A percentile compares a stretch with the other conserved stretches of the same genome.
These are phyloP conservation scores for Trichoderma sp. DNA, from an alignment of 2,329 filamentous ascomycete genomes.

Conservation along the genomic window DNA sequence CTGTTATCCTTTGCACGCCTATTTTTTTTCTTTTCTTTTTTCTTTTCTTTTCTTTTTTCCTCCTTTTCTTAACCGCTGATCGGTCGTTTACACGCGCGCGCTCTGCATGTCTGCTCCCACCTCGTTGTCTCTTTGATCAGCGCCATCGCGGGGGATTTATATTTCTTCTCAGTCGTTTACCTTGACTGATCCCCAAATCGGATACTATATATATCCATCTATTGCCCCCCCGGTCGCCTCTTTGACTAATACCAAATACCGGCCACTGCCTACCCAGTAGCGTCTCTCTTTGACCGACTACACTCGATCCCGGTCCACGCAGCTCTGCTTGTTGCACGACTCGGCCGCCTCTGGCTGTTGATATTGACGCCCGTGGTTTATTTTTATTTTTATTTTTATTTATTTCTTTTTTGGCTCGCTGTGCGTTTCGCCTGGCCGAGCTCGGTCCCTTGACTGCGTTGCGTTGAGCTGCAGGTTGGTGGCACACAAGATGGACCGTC, in stretches of 20 bases:
- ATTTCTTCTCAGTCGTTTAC: not conserved
- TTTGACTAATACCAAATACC: not conserved
- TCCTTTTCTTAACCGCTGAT: not conserved
- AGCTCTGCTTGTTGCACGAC: not conserved
- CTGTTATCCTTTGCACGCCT: slow-evolving; percentile 3
- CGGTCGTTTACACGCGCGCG: not conserved
- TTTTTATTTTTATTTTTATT: no score
- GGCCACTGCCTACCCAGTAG: not conserved
- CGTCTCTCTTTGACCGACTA: not conserved
- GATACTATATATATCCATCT: not conserved
- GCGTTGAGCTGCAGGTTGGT: slow-evolving; percentile 50
- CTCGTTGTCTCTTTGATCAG: not conserved
- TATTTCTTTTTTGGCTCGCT: slow-evolving; percentile 56
- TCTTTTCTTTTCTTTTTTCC: not conserved
- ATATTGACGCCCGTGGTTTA: slow-evolving; percentile 31
- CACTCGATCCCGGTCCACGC: not conserved
- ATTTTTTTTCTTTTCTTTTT: not conserved
- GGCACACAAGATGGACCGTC: slow-evolving; percentile 37
- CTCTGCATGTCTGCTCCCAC: not conserved
- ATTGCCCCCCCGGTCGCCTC: not conserved
- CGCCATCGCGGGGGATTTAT: not conserved
- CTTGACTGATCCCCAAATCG: not conserved
- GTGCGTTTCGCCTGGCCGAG: slow-evolving; percentile 55
- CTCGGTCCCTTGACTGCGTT: slow-evolving; percentile 54
- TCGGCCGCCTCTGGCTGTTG: not conserved